These are phyloP conservation scores for Oryza nivara DNA, from an alignment of 176 grass and related monocot genomes.

Conservation along the genomic window DNA sequence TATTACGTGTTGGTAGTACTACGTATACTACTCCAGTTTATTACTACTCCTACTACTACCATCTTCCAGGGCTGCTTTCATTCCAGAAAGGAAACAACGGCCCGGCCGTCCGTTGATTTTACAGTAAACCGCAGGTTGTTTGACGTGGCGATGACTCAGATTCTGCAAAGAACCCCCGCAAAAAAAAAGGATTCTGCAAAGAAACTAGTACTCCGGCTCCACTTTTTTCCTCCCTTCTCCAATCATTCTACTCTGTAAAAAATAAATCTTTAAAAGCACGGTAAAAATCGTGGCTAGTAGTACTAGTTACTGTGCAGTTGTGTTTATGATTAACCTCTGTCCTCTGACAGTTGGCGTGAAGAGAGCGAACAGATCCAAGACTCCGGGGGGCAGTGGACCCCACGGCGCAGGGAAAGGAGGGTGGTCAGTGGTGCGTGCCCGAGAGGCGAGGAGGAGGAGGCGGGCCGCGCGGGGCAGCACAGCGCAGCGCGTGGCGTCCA, in stretches of 20 bases:
- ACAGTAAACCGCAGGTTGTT: not conserved
- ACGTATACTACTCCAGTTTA: not conserved
- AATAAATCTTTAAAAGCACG: too few relatives aligned
- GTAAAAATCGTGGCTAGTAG: not conserved
- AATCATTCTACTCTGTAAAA: not conserved
- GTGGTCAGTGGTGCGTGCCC: not conserved
- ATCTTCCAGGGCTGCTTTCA: not conserved
- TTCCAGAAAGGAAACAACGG: not conserved
- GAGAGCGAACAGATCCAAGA: not conserved
- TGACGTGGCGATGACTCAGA: not conserved
- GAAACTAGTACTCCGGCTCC: not conserved
- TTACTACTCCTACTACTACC: too few relatives aligned
- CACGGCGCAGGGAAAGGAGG: not conserved
- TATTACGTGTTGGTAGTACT: not conserved
- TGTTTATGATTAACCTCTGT: not conserved
- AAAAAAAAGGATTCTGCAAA: not conserved
- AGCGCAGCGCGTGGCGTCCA: constrained; percentile 37
- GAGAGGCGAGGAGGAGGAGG: not conserved
- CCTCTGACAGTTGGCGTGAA: not conserved
- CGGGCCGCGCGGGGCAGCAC: too few relatives aligned
- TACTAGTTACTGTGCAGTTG: too few relatives aligned
- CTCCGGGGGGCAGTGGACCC: not conserved
- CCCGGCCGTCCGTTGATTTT: not conserved
- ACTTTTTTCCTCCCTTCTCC: not conserved
- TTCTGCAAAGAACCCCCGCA: not conserved